phyloP scores from a whole-genome alignment of 2,329 filamentous ascomycete species.

The Fusarium sp. region DNA sequence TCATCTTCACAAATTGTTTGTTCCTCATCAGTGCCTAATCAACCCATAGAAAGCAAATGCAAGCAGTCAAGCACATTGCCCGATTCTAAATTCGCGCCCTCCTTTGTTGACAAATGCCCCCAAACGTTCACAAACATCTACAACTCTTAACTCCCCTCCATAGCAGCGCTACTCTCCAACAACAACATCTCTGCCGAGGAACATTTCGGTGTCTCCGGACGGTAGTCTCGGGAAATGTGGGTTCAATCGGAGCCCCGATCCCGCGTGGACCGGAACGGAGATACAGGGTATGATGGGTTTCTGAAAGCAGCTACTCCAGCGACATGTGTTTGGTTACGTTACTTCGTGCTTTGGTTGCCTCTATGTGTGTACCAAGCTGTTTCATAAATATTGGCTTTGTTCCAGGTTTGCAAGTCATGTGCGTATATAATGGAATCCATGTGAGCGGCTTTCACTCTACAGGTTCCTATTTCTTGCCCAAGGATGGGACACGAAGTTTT shows the following conservation, averaged over 20 bases:
- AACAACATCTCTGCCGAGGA: neutral
- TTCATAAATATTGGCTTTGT: neutral
- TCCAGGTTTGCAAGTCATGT: neutral
- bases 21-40: neutral
- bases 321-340: slow-evolving; percentile 14
- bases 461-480: neutral
- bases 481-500: neutral
- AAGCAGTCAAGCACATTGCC: neutral
- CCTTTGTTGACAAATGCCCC: neutral
- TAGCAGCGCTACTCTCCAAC: neutral
- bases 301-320: slow-evolving; percentile 26
- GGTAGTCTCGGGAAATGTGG: slow-evolving; percentile 13
- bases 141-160: no score
- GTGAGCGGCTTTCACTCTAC: no score
- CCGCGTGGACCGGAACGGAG: slow-evolving; percentile 3
- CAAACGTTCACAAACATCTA: neutral
- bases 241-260: neutral
- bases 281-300: slow-evolving; percentile 20
- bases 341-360: slow-evolving; percentile 4
- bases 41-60: neutral
- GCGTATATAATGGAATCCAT: neutral
- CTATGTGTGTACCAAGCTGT: neutral
- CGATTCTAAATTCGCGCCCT: no score
- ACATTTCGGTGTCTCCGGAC: slow-evolving; percentile 12
- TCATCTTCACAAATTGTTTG: neutral